Evolutionary conservation across 2,329 filamentous ascomycete species (phyloP).

Genomic region (Chlorencoelia australis): DNA sequence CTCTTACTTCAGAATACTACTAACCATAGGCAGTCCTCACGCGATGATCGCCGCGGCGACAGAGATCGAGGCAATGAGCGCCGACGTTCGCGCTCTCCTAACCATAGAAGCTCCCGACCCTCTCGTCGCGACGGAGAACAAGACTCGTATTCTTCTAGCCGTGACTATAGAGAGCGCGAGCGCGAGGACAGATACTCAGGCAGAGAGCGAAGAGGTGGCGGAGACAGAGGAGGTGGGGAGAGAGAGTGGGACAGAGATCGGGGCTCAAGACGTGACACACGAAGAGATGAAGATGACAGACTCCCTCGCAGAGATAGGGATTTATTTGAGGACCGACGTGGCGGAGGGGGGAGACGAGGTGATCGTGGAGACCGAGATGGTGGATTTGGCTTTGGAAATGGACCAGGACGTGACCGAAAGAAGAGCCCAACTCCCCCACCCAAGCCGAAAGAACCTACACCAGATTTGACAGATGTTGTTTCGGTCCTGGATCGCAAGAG

Average conservation of each 20-base stretch:
- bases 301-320: slow-evolving; percentile 46
- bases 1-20: slow-evolving; percentile 7
- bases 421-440: slow-evolving; percentile 68
- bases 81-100: slow-evolving; percentile 79
- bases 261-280: slow-evolving; percentile 49
- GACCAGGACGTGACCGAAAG: slow-evolving; percentile 37
- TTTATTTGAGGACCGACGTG: slow-evolving; percentile 52
- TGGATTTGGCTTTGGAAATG: slow-evolving; percentile 39
- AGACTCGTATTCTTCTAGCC: slow-evolving; percentile 86
- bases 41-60: slow-evolving; percentile 34
- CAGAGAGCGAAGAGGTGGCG: slow-evolving; percentile 48
- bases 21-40: slow-evolving; percentile 25
- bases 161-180: slow-evolving; percentile 85
- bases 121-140: slow-evolving; percentile 63
- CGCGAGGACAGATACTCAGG: slow-evolving; percentile 84
- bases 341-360: slow-evolving; percentile 38
- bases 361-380: slow-evolving; percentile 33
- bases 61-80: slow-evolving; percentile 44
- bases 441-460: slow-evolving; percentile 91
- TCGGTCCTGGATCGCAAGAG: slow-evolving; percentile 79
- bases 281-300: slow-evolving; percentile 57
- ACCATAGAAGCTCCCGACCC: slow-evolving; percentile 54
- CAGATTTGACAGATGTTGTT: slow-evolving; percentile 81
- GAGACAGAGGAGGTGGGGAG: slow-evolving; percentile 52
- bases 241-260: slow-evolving; percentile 69